Evolutionary conservation across 345 rosid species (phyloP).

Genomic region (Arabidopsis arenosa): DNA sequence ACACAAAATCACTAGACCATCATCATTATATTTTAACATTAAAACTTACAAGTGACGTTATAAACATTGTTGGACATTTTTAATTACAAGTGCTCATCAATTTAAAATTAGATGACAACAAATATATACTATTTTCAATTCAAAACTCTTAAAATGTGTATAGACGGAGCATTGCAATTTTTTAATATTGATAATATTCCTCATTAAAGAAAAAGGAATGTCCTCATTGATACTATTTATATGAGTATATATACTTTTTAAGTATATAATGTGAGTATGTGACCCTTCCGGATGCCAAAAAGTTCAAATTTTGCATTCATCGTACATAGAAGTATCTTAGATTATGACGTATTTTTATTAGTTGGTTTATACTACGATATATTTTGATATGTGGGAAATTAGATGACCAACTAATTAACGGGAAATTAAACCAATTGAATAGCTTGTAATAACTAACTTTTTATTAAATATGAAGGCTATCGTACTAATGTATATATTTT

Average conservation of each 20-base stretch:
- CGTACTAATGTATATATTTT: too few relatives aligned
- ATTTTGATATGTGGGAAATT: not conserved
- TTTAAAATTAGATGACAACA: not conserved
- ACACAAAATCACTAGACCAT: not conserved
- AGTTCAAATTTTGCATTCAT: slow-evolving; percentile 20
- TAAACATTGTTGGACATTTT: not conserved
- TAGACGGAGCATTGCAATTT: slow-evolving; percentile 1
- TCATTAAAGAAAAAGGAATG: slow-evolving; percentile 1
- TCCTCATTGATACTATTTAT: not conserved
- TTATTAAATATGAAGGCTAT: too few relatives aligned
- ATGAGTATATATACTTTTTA: not conserved
- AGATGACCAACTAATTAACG: not conserved
- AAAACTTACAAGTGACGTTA: not conserved
- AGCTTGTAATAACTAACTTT: not conserved
- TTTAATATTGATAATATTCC: not conserved
- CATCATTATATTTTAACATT: not conserved
- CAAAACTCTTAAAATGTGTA: not conserved
- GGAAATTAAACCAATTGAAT: not conserved
- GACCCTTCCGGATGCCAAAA: slow-evolving; percentile 30
- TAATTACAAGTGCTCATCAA: not conserved
- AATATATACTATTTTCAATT: not conserved
- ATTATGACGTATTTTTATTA: not conserved
- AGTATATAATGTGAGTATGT: not conserved
- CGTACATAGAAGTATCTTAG: slow-evolving; percentile 21
- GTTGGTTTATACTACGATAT: not conserved